phyloP scores from a whole-genome alignment of 495 filamentous ascomycete genomes.

The Hypoxylon lienhwacheense region DNA sequence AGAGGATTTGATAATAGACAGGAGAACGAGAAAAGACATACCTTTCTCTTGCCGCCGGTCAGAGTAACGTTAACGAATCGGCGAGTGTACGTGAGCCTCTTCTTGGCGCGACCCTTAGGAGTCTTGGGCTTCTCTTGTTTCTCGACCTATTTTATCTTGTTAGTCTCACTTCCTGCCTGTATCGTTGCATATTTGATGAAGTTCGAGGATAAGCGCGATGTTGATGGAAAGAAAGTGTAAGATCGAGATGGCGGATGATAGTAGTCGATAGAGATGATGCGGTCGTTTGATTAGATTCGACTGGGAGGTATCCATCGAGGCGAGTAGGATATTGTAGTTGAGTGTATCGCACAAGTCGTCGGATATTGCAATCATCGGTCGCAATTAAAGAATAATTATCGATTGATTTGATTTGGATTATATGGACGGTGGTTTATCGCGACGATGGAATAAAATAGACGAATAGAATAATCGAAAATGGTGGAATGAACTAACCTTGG shows the following conservation, averaged over 20 bases:
- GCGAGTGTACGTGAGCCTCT: conserved; percentile 94
- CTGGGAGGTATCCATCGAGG: not conserved
- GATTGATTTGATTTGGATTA: not conserved
- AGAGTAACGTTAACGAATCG: conserved; percentile 99
- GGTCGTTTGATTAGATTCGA: not conserved
- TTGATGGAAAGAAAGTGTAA: conserved; percentile 18
- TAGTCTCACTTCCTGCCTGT: conserved; percentile 9
- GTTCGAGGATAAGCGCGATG: not conserved
- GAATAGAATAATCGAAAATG: too few species aligned
- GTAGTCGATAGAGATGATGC: too few species aligned
- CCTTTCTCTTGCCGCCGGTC: conserved; percentile 99
- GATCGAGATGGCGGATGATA: conserved; percentile 7
- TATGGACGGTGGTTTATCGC: conserved; percentile 18
- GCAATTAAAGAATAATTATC: not conserved
- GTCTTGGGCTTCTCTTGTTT: conserved; percentile 89
- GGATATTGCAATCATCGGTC: conserved; percentile 2
- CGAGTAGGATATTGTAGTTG: conserved; percentile 11
- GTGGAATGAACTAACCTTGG: conserved; percentile 32
- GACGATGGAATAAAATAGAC: not conserved
- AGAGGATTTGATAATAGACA: not conserved
- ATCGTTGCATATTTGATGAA: not conserved
- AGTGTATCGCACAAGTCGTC: not conserved
- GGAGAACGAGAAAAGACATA: conserved; percentile 39
- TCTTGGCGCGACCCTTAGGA: conserved; percentile 98
- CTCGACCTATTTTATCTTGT: conserved; percentile 64